These are phyloP conservation scores for Solanum chiquidenum DNA, from an alignment of 257 asterid species.

Conservation along the genomic window DNA sequence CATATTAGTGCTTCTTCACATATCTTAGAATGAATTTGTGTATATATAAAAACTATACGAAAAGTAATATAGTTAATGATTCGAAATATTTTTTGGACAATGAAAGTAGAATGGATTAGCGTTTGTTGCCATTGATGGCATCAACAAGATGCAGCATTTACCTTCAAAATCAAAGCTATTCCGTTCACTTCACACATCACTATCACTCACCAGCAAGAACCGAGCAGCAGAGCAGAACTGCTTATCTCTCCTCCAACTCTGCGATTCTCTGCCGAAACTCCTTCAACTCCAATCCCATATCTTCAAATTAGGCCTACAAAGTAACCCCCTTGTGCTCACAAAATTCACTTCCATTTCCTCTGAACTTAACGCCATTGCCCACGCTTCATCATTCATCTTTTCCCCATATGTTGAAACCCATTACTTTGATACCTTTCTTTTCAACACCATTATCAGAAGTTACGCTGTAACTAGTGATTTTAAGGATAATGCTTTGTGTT, in stretches of 20 bases:
- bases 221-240: conserved; percentile 65
- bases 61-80: no score
- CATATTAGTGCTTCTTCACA: background rate
- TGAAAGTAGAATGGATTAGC: background rate
- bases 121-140: background rate
- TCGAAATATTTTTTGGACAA: no score
- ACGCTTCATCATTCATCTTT: conserved; percentile 55
- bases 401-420: conserved; percentile 29
- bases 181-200: background rate
- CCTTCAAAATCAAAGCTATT: background rate
- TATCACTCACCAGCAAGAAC: background rate
- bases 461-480: conserved; percentile 34
- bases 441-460: conserved; percentile 58
- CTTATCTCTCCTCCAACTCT: conserved; percentile 48
- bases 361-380: conserved; percentile 27
- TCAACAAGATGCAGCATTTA: conserved; percentile 5
- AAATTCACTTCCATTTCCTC: conserved; percentile 60
- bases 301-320: conserved; percentile 53
- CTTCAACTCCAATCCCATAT: conserved; percentile 46
- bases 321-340: conserved; percentile 54
- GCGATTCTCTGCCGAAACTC: conserved; percentile 50
- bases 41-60: no score
- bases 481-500: conserved; percentile 28
- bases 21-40: no score
- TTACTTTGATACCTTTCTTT: conserved; percentile 58